Percentiles rank a stretch among this genome's conserved stretches.
Evolutionary conservation across 2,329 filamentous ascomycete species (phyloP).

Genomic region (Emergomyces africanus): DNA sequence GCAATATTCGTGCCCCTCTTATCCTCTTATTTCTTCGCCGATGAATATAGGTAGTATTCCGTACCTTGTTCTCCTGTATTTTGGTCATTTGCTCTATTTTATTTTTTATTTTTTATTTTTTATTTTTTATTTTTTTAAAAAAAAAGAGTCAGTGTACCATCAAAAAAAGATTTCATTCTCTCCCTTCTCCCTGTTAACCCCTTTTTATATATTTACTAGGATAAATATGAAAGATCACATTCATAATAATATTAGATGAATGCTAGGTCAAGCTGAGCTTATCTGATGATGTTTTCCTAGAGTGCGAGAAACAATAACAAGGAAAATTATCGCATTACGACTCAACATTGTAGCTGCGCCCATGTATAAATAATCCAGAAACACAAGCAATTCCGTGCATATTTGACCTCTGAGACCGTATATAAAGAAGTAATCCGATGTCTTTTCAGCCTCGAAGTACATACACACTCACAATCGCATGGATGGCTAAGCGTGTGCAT

Average conservation of each 20-base stretch:
- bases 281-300: not conserved
- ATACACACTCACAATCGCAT: too few species aligned
- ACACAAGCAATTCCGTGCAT: not conserved
- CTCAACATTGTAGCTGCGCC: not conserved
- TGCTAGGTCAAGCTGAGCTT: not conserved
- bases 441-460: not conserved
- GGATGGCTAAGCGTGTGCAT: too few species aligned
- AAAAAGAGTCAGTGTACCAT: not conserved
- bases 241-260: not conserved
- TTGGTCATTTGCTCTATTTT: too few species aligned
- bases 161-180: too few species aligned
- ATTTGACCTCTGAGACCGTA: not conserved
- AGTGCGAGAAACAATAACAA: not conserved
- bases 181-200: too few species aligned
- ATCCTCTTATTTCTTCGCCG: not conserved
- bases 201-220: not conserved
- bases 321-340: too few species aligned
- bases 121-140: too few species aligned
- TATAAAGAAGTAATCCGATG: not conserved
- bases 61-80: not conserved
- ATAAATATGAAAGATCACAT: not conserved
- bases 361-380: too few species aligned
- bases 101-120: too few species aligned
- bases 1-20: not conserved
- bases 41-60: not conserved